phyloP scores from a whole-genome alignment of 2,329 filamentous ascomycete species.

The Cladosporium phlei region DNA sequence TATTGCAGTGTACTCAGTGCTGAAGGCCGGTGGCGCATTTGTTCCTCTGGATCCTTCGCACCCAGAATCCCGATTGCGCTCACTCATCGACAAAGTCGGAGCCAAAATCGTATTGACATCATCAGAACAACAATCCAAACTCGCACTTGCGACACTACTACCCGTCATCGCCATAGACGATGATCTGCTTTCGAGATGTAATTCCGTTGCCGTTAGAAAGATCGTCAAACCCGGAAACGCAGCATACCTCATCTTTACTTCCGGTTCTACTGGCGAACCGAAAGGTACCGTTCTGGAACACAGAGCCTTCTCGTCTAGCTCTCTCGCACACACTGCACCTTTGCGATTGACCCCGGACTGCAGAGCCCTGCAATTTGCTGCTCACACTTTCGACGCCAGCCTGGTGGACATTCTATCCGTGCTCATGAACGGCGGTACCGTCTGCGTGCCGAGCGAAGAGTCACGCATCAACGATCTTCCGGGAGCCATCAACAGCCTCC shows the following conservation, averaged over 20 bases:
- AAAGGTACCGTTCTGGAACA: conserved; percentile 67
- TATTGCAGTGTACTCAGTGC: conserved; percentile 21
- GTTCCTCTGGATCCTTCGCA: conserved; percentile 16
- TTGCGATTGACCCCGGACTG: conserved; percentile 4
- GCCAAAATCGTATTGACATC: conserved; percentile 9
- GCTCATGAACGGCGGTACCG: conserved; percentile 18
- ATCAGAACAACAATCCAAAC: conserved; percentile 7
- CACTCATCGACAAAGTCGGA: conserved; percentile 9
- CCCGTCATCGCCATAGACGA: conserved; percentile 8
- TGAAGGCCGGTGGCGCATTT: conserved; percentile 34
- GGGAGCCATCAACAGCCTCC: conserved; percentile 13
- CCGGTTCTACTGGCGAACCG: conserved; percentile 73
- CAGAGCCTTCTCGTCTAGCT: conserved; percentile 6
- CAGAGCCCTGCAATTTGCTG: conserved; percentile 15
- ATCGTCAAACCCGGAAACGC: conserved; percentile 1
- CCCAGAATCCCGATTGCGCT: conserved; percentile 6
- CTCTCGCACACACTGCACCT: not conserved
- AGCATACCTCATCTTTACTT: conserved; percentile 73
- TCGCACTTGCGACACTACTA: conserved; percentile 2
- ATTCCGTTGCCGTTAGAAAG: not conserved
- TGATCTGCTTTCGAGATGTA: conserved; percentile 2
- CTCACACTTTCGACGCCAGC: conserved; percentile 16
- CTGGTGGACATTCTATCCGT: conserved; percentile 13
- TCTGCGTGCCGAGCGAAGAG: conserved; percentile 21
- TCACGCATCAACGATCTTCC: conserved; percentile 16